Evolutionary conservation across 2,329 filamentous ascomycete species (phyloP), one percentile per base, ranked within the genome.

Genomic region (Cercospora sesami): DNA sequence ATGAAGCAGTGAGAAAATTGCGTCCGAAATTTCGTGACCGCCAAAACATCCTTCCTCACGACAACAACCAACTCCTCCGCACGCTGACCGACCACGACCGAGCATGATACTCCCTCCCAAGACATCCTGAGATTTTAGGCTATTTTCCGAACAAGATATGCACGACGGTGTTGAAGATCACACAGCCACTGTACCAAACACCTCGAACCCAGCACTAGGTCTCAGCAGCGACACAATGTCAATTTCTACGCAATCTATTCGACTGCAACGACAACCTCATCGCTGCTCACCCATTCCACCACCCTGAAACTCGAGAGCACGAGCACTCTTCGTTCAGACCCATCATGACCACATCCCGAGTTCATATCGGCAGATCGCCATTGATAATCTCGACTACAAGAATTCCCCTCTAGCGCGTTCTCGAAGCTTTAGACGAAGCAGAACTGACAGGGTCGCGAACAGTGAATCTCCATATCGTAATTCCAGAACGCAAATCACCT

Each of bases 401-500:
- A n/a, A 58, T 33, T 31, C 14, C 16, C 18, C 21, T 48, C 21
- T 51, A 23, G 45, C 45, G 45, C 45, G 45, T 51, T 51, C 45
- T 51, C 45, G 45, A 51, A 51, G 45, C 45, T 51, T 51, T 51
- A 23, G 45, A 51, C 45, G 45, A 51, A 9, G 21, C 45, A 26
- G 5, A 14, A 51, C 45, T 51, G 45, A 51, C 45, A 51, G 45
- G 45, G 10, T 16, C 30, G 53, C 30, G 2, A 33, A 58, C 53
- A 58, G 53, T 33, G 26, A 30, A 58, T 58, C 26, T 28, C 23
- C 53, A 14, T 18, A 31, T 21, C 26, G 53, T 14, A 31, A 18
- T 58, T 58, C 53, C 53, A 58, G 53, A 58, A 58, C 30, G 53
- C 53, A 58, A 58, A 58, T 58, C 53, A 33, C 53, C 53, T 58